Base-by-base conservation (phyloP, 2,329 filamentous ascomycete genomes). In the Xylaria sp. region DNA sequence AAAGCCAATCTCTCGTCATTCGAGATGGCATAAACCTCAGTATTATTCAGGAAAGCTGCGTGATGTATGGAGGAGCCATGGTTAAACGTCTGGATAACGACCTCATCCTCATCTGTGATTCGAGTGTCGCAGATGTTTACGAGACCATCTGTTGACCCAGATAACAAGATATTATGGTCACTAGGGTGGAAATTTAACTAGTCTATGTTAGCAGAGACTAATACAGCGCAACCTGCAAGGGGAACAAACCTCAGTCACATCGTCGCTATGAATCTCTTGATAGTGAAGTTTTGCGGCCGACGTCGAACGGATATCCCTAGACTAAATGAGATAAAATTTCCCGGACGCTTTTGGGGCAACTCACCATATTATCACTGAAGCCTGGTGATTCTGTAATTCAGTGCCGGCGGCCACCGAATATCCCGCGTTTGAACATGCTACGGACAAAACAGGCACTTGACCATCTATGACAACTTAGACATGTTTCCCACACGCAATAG, bases 1-100 rank as follows among this genome's bases (percentile, higher is more conserved):
- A 94, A 85, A 20, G 91, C 90, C 70, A 94, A 87, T 67, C 88
- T 89, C 82, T 96, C 93, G 77, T 95, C 93, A 67, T 93, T 92
- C 0, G 91, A 93, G 10, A 94, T 81, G 4, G 91, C 91, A 71
- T 89, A 93, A 38, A 94, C 86, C 75, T 91, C 87, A 5, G 85
- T 86, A 17, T 83, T 79, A 64, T 83, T 88, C 63, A 95, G 82
- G 80, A 94, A 94, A 5, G 89, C 90, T 15, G 92, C 89, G 72
- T 88, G 90, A 78, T 93, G 92, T 71, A 95, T 87, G 0, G 92
- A 93, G 40, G 90, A 88, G 44, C 88, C 86, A 76, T 93, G 91
- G 79, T 95, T 95, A 78, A 94, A 89, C 13, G 93, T 92, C 79
- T 93, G 91, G 67, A 92, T 83, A 23, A 94, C 83, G 0, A 92